Base-by-base conservation (phyloP, 306 rosid genomes). In the Lathyrus sativus region DNA sequence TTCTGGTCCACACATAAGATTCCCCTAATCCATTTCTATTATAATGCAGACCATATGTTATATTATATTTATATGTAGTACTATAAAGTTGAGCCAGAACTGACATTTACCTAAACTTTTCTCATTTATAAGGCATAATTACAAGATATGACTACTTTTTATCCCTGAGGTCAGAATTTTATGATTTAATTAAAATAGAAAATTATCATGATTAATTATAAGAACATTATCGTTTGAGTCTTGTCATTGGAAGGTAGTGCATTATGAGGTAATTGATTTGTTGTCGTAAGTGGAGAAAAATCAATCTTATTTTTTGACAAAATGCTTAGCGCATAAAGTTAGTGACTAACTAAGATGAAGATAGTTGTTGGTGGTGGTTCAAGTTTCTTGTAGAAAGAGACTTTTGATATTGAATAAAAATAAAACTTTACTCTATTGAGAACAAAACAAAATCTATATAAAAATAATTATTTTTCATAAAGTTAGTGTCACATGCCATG, bases 231-330 rank as follows among this genome's bases (percentile, higher is more conserved):
- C 29, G 39, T 35, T 35, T 35, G 26, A 19, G 66, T 66, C 70
- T 15, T 73, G 66, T 7, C 65, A 65, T 26, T 12, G 70, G 48
- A 33, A 48, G 26, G 31, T 53, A 73, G 48, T 53, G 72, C 48
- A 73, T 28, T 54, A 53, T 43, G 41, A 68, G 56, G 58, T 50
- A 39, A 50, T 31, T 65, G 53, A 67, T 78, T 44, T 67, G 73
- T 49, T 35, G 39, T 35, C 14, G 14, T 10, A 18, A 59, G 78
- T 50, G 74, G 45, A 50, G 60, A 66, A 78, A 42, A 51, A 28
- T 42, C 71, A 60, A 60, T 65, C 53, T 41, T 33, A 19, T 33
- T 37, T 71, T 62, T 62, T 63, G 72, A 70, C 61, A 62, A 50
- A 54, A 72, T 49, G 66, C 64, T 43, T 38, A 39, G 39, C 37